Evolutionary conservation across 1,284 basidiomycete species (phyloP).

Genomic region (Polyporus tsugae): DNA sequence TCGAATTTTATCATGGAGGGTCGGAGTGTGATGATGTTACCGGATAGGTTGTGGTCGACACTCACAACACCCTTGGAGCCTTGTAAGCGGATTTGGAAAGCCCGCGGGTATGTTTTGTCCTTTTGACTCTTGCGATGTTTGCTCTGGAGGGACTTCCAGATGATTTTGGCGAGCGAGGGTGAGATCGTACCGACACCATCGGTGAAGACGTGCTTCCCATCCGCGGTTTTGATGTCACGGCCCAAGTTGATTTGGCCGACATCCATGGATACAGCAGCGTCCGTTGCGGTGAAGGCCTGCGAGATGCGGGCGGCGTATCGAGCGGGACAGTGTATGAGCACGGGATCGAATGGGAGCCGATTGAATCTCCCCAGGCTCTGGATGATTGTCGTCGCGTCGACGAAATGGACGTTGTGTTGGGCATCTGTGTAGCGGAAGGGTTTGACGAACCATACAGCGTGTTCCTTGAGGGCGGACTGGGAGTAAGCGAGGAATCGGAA

Average conservation of each 20-base stretch:
- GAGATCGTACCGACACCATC: constrained; percentile 79
- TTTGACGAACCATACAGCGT: constrained; percentile 66
- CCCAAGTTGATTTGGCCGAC: constrained; percentile 58
- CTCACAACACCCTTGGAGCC: constrained; percentile 77
- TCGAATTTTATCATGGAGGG: constrained; percentile 82
- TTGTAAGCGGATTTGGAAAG: constrained; percentile 66
- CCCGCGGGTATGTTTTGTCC: constrained; percentile 50
- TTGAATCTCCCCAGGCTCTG: constrained; percentile 61
- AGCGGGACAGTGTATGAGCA: constrained; percentile 67
- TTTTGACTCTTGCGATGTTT: constrained; percentile 48
- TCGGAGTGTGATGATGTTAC: constrained; percentile 67
- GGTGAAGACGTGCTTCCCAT: constrained; percentile 57
- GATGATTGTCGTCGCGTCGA: constrained; percentile 59
- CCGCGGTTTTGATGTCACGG: constrained; percentile 52
- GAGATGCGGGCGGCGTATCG: constrained; percentile 76
- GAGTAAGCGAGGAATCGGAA: constrained; percentile 68
- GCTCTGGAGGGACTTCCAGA: constrained; percentile 55
- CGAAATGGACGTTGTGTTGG: constrained; percentile 36
- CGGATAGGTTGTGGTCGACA: constrained; percentile 63
- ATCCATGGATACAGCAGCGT: constrained; percentile 59
- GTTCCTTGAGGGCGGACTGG: constrained; percentile 61
- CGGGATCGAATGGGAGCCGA: constrained; percentile 50
- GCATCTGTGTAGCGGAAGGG: constrained; percentile 47
- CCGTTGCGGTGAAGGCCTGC: constrained; percentile 78
- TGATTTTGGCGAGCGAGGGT: constrained; percentile 57